Conservation (phyloP, 179 eudicot genomes). For the Spergularia azorica region DNA sequence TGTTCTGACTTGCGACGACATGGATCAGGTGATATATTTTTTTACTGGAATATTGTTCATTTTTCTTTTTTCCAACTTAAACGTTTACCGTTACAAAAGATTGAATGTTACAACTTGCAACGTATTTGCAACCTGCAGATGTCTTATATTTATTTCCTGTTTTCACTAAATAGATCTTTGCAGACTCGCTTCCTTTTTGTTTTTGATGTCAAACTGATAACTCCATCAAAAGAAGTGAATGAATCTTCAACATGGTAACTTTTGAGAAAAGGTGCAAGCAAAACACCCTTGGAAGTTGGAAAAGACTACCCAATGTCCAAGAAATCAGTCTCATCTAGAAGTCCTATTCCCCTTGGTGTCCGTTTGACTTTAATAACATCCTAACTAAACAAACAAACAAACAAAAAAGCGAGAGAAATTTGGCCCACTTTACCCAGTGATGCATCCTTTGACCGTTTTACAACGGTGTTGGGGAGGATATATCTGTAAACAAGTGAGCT, state of each 20-base stretch:
- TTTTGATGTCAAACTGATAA: neutral
- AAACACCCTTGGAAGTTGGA: too few relatives aligned
- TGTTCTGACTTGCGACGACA: slow-evolving; percentile 88
- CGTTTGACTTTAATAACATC: too few relatives aligned
- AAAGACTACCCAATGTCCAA: too few relatives aligned
- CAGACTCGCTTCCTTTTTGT: neutral
- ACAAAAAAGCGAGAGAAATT: too few relatives aligned
- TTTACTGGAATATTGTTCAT: neutral
- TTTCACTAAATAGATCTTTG: neutral
- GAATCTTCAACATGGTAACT: neutral
- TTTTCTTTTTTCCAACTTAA: neutral
- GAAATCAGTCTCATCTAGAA: too few relatives aligned
- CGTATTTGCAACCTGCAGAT: slow-evolving; percentile 6
- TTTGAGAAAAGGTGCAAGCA: neutral
- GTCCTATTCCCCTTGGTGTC: too few relatives aligned
- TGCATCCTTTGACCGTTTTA: too few relatives aligned
- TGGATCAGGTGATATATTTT: slow-evolving; percentile 80
- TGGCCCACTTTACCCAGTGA: too few relatives aligned
- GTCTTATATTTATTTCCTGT: neutral
- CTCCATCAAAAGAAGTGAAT: neutral
- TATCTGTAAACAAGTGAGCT: too few relatives aligned
- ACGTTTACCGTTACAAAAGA: neutral
- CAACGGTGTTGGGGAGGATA: too few relatives aligned
- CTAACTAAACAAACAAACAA: too few relatives aligned
- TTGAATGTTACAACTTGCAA: neutral